Evolutionary conservation across 179 eudicot species (phyloP).

Genomic region (Dionaea muscipula): DNA sequence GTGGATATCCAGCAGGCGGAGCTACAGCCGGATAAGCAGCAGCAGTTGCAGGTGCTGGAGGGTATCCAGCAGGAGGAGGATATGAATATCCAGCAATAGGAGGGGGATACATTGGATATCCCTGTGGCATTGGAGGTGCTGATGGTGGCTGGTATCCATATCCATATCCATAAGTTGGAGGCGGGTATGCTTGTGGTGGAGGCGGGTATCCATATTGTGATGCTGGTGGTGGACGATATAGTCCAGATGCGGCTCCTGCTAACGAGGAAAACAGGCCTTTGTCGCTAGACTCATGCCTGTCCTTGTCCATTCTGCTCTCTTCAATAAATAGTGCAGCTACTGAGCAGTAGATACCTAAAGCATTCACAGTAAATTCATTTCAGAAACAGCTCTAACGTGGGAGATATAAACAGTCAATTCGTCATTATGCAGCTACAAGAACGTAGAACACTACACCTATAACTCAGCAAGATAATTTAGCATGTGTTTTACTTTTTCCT

Average conservation of each 20-base stretch:
- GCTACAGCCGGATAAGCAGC: background rate
- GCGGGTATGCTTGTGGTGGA: background rate
- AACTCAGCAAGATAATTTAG: background rate
- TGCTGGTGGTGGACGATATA: constrained; percentile 4
- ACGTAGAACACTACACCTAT: too few relatives aligned
- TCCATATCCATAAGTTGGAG: background rate
- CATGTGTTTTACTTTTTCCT: too few relatives aligned
- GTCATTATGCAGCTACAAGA: too few relatives aligned
- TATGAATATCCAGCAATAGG: background rate
- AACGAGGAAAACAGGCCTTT: background rate
- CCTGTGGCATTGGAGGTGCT: background rate
- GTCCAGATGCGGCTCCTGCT: background rate
- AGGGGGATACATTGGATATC: background rate
- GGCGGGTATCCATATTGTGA: background rate
- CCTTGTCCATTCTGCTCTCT: background rate
- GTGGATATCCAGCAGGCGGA: constrained; percentile 1
- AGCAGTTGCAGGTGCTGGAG: background rate
- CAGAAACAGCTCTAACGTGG: too few relatives aligned
- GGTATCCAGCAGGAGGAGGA: background rate
- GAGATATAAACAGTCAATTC: too few relatives aligned
- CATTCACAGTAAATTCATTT: too few relatives aligned
- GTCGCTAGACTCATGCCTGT: background rate
- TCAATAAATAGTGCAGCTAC: too few relatives aligned
- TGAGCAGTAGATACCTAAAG: too few relatives aligned
- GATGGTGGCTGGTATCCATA: background rate